Evolutionary conservation across 2,329 filamentous ascomycete genomes (phyloP), one percentile per base, ranked within the genome.

Genomic region (Ustulina deusta): DNA sequence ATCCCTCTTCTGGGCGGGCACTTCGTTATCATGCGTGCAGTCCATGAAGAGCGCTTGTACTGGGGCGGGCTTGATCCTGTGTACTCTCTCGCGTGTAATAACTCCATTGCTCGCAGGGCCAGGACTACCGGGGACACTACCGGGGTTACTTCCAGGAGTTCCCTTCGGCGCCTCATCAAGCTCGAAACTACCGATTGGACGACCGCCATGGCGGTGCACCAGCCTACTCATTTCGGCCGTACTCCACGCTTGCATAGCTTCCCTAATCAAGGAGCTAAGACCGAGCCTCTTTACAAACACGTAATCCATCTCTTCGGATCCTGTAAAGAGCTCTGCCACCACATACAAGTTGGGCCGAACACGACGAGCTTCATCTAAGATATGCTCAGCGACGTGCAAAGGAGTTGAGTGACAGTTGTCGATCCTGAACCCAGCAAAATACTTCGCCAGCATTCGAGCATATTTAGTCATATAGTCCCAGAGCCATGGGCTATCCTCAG

Each of bases 331-430:
- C 80, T 99, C 96, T 27, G 96, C 96, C 63, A 96, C 95, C 38
- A 98, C 91, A 61, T 97, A 96, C 6, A 98, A 82, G 75, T 98
- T 91, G 0, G 94, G 93, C 38, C 94, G 89, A 60, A 97, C 90
- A 49, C 90, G 88, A 70, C 96, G 90, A n/a, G 96, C 97, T 80
- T 97, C 90, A 71, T 99, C 95, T 6, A 99, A 86, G 74, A 99
- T 92, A 78, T 97, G 93, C 79, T 98, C 95, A 2, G 96, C 97
- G 6, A 99, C 93, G 65, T 94, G 93, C 1, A 99, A 85, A 0
- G 96, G 96, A 0, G 97, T 99, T 0, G 96, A 99, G 78, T 99
- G 96, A 74, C 93, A 97, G 78, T 99, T 99, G 82, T 99, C 96
- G 74, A 99, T 97, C 51, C 96, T 92, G 82, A 99, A 95, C 6